These are phyloP conservation scores for Pestalotiopsis sp. DNA, from an alignment of 2,329 filamentous ascomycete genomes.

Conservation along the genomic window DNA sequence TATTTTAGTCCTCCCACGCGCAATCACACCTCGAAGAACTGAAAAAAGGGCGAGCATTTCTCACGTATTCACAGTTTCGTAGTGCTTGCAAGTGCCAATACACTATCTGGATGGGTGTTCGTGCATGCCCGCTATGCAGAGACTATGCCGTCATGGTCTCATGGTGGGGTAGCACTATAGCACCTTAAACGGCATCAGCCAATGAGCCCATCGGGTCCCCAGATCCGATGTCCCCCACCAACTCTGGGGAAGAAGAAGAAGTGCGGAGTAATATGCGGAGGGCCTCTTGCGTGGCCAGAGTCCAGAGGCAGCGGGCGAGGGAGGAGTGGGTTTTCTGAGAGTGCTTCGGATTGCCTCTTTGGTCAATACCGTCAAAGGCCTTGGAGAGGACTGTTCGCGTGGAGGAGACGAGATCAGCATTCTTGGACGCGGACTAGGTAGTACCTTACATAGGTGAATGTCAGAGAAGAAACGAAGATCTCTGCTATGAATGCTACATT, in stretches of 20 bases:
- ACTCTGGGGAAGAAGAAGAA: background rate
- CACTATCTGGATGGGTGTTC: background rate
- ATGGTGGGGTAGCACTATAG: background rate
- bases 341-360: slow-evolving; percentile 5
- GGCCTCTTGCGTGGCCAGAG: background rate
- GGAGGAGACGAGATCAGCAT: too few species aligned
- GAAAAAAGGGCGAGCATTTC: background rate
- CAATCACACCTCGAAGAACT: background rate
- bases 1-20: background rate
- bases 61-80: background rate
- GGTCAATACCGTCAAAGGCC: background rate
- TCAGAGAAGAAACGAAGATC: too few species aligned
- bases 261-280: slow-evolving; percentile 2
- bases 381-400: background rate
- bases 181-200: background rate
- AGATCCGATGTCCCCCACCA: background rate
- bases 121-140: background rate
- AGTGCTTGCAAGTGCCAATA: background rate
- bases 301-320: background rate
- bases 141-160: background rate
- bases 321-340: background rate
- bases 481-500: too few species aligned
- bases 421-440: too few species aligned
- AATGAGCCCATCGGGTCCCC: background rate
- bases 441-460: too few species aligned